Conservation (phyloP, 768 basidiomycete genomes). For the Paxillus ammoniavirescens region DNA sequence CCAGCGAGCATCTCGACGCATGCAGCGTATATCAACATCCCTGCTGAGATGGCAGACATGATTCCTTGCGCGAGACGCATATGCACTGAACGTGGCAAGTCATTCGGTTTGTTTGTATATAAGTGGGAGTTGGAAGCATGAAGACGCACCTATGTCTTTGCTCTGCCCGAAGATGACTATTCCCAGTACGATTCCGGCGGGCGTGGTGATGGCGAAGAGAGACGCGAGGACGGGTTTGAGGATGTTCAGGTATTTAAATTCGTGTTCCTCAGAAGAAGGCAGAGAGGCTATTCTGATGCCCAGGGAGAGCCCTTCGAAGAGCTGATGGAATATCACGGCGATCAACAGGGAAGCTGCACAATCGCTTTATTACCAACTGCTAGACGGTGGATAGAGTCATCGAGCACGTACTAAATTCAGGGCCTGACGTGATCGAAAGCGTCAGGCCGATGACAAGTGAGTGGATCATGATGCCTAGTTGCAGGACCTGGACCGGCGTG, state of each 20-base stretch:
- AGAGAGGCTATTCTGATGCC: slow-evolving; percentile 77
- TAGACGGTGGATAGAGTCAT: not conserved
- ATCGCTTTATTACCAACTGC: not conserved
- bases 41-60: slow-evolving; percentile 80
- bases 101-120: not conserved
- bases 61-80: slow-evolving; percentile 63
- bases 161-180: slow-evolving; percentile 43
- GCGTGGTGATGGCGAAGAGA: slow-evolving; percentile 74
- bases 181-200: slow-evolving; percentile 63
- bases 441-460: slow-evolving; percentile 81
- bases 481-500: slow-evolving; percentile 55
- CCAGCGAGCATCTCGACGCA: slow-evolving; percentile 87
- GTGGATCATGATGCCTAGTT: slow-evolving; percentile 85
- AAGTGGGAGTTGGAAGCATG: not conserved
- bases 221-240: slow-evolving; percentile 55
- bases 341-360: slow-evolving; percentile 63
- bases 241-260: slow-evolving; percentile 23
- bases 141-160: slow-evolving; percentile 24
- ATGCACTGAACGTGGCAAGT: slow-evolving; percentile 34
- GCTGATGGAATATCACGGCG: slow-evolving; percentile 78
- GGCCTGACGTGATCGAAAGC: slow-evolving; percentile 62
- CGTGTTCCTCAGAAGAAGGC: slow-evolving; percentile 37
- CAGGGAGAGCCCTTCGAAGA: slow-evolving; percentile 82
- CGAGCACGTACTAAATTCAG: slow-evolving; percentile 63
- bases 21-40: slow-evolving; percentile 80